phyloP scores from a whole-genome alignment of 768 basidiomycete genomes.

The Fomitopsis serialis region DNA sequence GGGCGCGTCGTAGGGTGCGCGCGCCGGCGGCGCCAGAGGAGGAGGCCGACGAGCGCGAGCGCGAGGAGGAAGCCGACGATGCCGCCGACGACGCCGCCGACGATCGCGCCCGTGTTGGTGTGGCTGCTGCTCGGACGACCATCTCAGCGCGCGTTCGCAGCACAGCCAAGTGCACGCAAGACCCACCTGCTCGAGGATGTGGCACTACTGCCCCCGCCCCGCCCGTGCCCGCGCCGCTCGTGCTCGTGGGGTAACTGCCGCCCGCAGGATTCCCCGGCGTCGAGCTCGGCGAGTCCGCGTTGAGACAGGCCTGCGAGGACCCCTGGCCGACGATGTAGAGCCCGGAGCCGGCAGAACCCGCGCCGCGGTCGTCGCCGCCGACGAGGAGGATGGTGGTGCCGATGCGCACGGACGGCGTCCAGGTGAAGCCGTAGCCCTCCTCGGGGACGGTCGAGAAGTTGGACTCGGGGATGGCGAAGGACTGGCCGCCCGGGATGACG shows the following conservation, averaged over 20 bases:
- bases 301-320: slow-evolving; percentile 48
- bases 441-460: slow-evolving; percentile 33
- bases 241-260: slow-evolving; percentile 59
- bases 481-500: slow-evolving; percentile 76
- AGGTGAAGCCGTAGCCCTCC: slow-evolving; percentile 61
- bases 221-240: slow-evolving; percentile 30
- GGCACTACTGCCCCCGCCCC: slow-evolving; percentile 5
- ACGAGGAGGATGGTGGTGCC: slow-evolving; percentile 65
- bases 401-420: slow-evolving; percentile 58
- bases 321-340: slow-evolving; percentile 51
- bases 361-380: slow-evolving; percentile 61
- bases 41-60: slow-evolving; percentile 35
- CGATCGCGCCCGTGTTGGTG: slow-evolving; percentile 44
- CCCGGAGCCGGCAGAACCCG: slow-evolving; percentile 63
- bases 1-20: slow-evolving; percentile 48
- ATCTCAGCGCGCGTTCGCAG: not conserved
- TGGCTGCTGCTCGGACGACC: not conserved
- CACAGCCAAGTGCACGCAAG: not conserved
- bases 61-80: slow-evolving; percentile 33
- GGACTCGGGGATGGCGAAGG: slow-evolving; percentile 57
- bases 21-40: slow-evolving; percentile 46
- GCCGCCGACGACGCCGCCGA: slow-evolving; percentile 56
- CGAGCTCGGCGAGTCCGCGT: slow-evolving; percentile 60
- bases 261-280: slow-evolving; percentile 76
- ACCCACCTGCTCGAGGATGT: slow-evolving; percentile 5